Evolutionary conservation across 495 filamentous ascomycete genomes (phyloP).

Genomic region (Aspergillus affinis): DNA sequence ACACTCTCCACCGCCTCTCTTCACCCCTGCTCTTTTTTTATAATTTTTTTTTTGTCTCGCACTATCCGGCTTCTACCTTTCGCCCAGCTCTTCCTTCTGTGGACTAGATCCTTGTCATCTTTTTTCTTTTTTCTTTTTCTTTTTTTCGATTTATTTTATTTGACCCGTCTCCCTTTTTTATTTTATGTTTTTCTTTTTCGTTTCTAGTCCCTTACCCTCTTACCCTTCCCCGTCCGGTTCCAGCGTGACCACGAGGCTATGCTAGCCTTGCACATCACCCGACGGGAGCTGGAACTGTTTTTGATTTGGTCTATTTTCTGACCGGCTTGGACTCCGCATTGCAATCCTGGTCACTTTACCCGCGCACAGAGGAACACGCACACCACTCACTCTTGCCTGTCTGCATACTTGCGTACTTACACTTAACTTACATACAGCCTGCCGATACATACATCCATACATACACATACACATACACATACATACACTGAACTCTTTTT

Average conservation of each 20-base stretch:
- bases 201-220: not conserved
- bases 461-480: constrained; percentile 8
- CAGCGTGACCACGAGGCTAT: constrained; percentile 33
- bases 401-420: constrained; percentile 7
- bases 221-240: constrained; percentile 12
- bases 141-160: constrained; percentile 6
- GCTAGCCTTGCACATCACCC: constrained; percentile 35
- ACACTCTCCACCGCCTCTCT: constrained; percentile 19
- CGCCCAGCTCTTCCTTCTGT: constrained; percentile 13
- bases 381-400: constrained; percentile 7
- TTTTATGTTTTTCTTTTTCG: not conserved
- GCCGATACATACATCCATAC: constrained; percentile 5
- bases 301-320: constrained; percentile 28
- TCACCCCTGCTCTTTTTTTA: constrained; percentile 18
- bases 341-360: constrained; percentile 23
- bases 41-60: constrained; percentile 3
- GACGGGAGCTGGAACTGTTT: constrained; percentile 26
- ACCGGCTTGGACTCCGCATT: constrained; percentile 24
- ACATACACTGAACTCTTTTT: constrained; percentile 19
- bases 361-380: constrained; percentile 2
- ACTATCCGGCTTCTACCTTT: constrained; percentile 7
- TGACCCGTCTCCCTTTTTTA: not conserved
- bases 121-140: constrained; percentile 17
- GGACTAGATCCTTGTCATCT: constrained; percentile 19
- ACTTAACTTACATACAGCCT: constrained; percentile 11